These are phyloP conservation scores for Phytophthora colocasiae DNA, from an alignment of 352 stramenopile species.

Conservation along the genomic window DNA sequence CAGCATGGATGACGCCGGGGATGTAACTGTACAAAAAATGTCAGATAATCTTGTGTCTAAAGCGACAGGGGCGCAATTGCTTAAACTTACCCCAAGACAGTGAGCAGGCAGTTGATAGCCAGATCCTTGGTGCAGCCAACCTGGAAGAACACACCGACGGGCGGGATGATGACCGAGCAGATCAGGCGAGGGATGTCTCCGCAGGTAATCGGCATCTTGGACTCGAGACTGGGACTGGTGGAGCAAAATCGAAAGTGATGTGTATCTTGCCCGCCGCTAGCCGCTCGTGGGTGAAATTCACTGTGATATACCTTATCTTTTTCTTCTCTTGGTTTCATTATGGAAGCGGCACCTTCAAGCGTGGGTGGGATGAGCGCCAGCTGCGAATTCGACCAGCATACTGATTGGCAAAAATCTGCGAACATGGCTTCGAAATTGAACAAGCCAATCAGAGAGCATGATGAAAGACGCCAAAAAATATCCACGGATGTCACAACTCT, in stretches of 20 bases:
- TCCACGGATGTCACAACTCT: conserved; percentile 22
- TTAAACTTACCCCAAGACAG: conserved; percentile 52
- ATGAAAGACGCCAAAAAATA: conserved; percentile 24
- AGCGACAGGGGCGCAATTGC: background rate
- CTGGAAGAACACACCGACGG: conserved; percentile 66
- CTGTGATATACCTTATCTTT: conserved; percentile 2
- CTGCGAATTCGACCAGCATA: conserved; percentile 11
- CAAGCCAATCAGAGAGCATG: conserved; percentile 5
- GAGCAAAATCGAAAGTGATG: conserved; percentile 40
- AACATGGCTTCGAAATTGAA: conserved; percentile 22
- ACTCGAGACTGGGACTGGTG: conserved; percentile 7
- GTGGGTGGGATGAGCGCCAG: conserved; percentile 7
- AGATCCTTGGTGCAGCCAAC: conserved; percentile 70
- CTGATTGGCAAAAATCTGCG: conserved; percentile 20
- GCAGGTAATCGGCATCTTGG: conserved; percentile 67
- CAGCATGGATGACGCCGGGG: conserved; percentile 76
- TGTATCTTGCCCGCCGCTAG: background rate
- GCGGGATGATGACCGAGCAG: conserved; percentile 73
- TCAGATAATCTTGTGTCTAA: conserved; percentile 10
- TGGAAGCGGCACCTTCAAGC: conserved; percentile 12
- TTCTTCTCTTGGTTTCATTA: conserved; percentile 27
- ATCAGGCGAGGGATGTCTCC: conserved; percentile 75
- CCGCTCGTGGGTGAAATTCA: conserved; percentile 12
- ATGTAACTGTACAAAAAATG: conserved; percentile 48
- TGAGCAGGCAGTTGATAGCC: conserved; percentile 76